phyloP scores from a whole-genome alignment of 371 early-diverging fungal species.

The Circinella umbellata region DNA sequence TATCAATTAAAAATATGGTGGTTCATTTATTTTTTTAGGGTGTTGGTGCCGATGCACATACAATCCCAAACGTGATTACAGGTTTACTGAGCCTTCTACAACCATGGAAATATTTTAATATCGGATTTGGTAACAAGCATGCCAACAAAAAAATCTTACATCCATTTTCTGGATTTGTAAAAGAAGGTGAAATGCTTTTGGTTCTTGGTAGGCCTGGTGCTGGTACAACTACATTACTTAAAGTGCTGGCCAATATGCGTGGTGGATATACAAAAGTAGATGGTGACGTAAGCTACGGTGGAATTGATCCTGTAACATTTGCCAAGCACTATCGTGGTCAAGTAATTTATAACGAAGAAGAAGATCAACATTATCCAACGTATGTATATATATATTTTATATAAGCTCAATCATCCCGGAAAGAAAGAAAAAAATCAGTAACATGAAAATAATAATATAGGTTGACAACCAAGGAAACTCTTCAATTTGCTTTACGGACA shows the following conservation, averaged over 20 bases:
- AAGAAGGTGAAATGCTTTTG: constrained; percentile 72
- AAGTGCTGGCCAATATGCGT: constrained; percentile 66
- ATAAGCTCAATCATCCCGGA: too few species aligned
- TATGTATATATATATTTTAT: neutral
- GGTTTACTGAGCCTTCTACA: constrained; percentile 10
- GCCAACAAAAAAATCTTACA: constrained; percentile 43
- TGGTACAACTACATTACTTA: constrained; percentile 69
- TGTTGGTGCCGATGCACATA: constrained; percentile 42
- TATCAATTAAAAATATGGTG: too few species aligned
- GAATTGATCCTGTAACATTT: constrained; percentile 40
- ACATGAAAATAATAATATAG: neutral
- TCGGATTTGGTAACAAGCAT: constrained; percentile 5
- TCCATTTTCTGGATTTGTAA: constrained; percentile 58
- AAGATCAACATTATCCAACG: constrained; percentile 54
- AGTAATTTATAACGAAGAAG: constrained; percentile 54
- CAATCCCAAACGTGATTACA: constrained; percentile 33
- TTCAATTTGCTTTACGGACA: constrained; percentile 53
- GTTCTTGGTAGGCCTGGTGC: constrained; percentile 74
- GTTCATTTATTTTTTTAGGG: constrained; percentile 17
- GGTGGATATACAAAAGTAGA: constrained; percentile 51
- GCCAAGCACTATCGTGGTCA: constrained; percentile 41
- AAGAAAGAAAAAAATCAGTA: neutral
- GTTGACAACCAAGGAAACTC: constrained; percentile 52
- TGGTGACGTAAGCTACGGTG: constrained; percentile 47
- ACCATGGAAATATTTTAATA: constrained; percentile 26